A percentile compares a stretch with the other conserved stretches of the same genome.
These are phyloP conservation scores for Sordariomycetes sp. DNA, from an alignment of 2,329 filamentous ascomycete genomes.

Conservation along the genomic window DNA sequence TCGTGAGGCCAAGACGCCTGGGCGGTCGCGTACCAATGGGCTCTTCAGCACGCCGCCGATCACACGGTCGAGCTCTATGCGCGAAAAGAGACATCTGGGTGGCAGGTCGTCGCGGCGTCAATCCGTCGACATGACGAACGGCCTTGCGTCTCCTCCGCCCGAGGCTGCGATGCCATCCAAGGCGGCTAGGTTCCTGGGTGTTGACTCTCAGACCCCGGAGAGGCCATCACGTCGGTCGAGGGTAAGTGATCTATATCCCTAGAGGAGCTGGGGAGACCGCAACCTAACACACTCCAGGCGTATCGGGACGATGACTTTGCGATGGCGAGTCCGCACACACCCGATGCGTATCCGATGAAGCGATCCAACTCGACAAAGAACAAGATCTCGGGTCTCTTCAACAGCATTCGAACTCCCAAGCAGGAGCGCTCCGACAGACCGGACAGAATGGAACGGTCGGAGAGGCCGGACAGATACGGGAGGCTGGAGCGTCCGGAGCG, in stretches of 20 bases:
- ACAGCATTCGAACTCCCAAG: slow-evolving; percentile 36
- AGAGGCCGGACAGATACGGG: not conserved
- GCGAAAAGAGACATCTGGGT: slow-evolving; percentile 44
- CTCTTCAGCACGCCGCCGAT: slow-evolving; percentile 57
- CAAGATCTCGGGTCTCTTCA: slow-evolving; percentile 48
- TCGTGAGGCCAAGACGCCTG: slow-evolving; percentile 16
- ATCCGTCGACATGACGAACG: slow-evolving; percentile 48
- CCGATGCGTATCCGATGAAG: slow-evolving; percentile 18
- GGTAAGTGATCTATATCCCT: not conserved
- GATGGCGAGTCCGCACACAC: slow-evolving; percentile 20
- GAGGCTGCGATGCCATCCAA: slow-evolving; percentile 60
- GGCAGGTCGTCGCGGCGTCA: slow-evolving; percentile 52
- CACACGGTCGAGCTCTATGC: slow-evolving; percentile 55
- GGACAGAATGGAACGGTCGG: not conserved
- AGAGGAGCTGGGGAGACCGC: not conserved
- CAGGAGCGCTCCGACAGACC: slow-evolving; percentile 20
- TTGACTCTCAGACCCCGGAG: slow-evolving; percentile 23
- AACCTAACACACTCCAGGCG: not conserved
- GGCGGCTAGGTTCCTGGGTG: slow-evolving; percentile 63
- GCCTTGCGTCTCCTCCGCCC: slow-evolving; percentile 58
- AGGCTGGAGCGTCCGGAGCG: slow-evolving; percentile 11
- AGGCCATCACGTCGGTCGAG: slow-evolving; percentile 19
- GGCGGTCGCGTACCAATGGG: slow-evolving; percentile 32
- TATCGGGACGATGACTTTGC: slow-evolving; percentile 24
- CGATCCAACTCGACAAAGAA: slow-evolving; percentile 29